Percentiles rank a stretch among this genome's conserved stretches.
These are phyloP conservation scores for Pseudognaphalium luteoalbum DNA, from an alignment of 129 eudicot genomes.

Conservation along the genomic window DNA sequence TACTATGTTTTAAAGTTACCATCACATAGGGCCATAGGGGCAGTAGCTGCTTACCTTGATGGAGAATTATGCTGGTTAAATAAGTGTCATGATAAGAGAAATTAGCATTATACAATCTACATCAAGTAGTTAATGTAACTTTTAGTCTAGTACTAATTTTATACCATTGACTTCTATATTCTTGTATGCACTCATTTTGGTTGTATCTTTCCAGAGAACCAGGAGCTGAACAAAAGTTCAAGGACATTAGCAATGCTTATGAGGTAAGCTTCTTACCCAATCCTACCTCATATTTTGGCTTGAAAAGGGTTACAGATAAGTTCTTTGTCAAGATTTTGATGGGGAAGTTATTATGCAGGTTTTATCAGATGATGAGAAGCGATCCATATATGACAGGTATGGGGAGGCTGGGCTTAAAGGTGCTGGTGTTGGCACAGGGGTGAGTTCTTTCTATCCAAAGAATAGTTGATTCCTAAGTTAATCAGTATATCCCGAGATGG, in stretches of 20 bases:
- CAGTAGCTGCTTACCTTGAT: neutral
- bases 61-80: neutral
- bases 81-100: neutral
- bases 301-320: neutral
- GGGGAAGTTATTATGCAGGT: constrained; percentile 49
- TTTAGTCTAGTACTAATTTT: neutral
- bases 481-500: neutral
- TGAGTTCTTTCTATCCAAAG: constrained; percentile 39
- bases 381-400: constrained; percentile 88
- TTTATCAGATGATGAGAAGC: constrained; percentile 93
- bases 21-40: neutral
- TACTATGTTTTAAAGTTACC: neutral
- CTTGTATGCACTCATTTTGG: constrained; percentile 19
- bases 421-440: constrained; percentile 81
- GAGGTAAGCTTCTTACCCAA: constrained; percentile 48
- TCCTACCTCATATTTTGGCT: constrained; percentile 25
- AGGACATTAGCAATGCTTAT: constrained; percentile 96
- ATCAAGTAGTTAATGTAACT: neutral
- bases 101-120: neutral
- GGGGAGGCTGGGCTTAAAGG: constrained; percentile 99
- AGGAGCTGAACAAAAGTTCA: constrained; percentile 89
- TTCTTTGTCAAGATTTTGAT: constrained; percentile 1
- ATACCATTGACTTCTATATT: neutral
- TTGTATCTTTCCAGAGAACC: constrained; percentile 60
- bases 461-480: neutral